A percentile compares a stretch with the other conserved stretches of the same genome.
These are phyloP conservation scores for Tolypocladium paradoxum DNA, from an alignment of 2,329 filamentous ascomycete species.

Conservation along the genomic window DNA sequence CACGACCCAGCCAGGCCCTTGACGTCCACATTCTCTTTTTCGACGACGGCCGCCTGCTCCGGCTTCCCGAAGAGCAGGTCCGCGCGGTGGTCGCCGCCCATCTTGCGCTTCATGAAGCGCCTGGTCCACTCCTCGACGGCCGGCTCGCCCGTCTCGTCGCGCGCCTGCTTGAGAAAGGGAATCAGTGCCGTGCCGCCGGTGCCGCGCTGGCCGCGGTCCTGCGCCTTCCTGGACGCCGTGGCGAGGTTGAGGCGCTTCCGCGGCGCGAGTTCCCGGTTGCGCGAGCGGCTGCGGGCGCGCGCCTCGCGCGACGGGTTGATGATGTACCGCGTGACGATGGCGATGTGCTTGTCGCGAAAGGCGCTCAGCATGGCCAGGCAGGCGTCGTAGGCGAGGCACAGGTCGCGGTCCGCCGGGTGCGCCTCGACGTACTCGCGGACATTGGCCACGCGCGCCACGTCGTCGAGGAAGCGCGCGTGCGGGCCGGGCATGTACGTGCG, in stretches of 20 bases:
- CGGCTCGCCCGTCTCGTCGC: conserved; percentile 90
- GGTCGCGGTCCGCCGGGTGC: conserved; percentile 47
- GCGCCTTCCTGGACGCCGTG: conserved; percentile 38
- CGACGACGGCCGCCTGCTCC: conserved; percentile 28
- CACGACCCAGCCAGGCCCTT: conserved; percentile 72
- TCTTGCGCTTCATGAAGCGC: conserved; percentile 44
- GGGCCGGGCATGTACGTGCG: conserved; percentile 91
- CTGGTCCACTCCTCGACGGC: conserved; percentile 59
- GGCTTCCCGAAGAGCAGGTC: conserved; percentile 50
- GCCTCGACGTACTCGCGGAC: conserved; percentile 72
- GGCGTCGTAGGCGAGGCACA: conserved; percentile 80
- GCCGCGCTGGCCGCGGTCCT: conserved; percentile 59
- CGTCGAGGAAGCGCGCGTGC: conserved; percentile 79
- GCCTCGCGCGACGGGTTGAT: conserved; percentile 76
- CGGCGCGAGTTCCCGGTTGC: conserved; percentile 38
- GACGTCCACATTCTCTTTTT: conserved; percentile 36
- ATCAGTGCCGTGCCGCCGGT: conserved; percentile 92
- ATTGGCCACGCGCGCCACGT: conserved; percentile 71
- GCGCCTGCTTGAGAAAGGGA: conserved; percentile 89
- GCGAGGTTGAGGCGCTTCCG: conserved; percentile 50
- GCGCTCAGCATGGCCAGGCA: conserved; percentile 60
- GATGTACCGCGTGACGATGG: conserved; percentile 93
- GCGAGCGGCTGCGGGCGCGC: conserved; percentile 50
- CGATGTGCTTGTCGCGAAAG: conserved; percentile 89
- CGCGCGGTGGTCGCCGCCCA: conserved; percentile 35